Evolutionary conservation across 1,139 yeast genomes (phyloP).

Genomic region (Blastobotrys indianensis): DNA sequence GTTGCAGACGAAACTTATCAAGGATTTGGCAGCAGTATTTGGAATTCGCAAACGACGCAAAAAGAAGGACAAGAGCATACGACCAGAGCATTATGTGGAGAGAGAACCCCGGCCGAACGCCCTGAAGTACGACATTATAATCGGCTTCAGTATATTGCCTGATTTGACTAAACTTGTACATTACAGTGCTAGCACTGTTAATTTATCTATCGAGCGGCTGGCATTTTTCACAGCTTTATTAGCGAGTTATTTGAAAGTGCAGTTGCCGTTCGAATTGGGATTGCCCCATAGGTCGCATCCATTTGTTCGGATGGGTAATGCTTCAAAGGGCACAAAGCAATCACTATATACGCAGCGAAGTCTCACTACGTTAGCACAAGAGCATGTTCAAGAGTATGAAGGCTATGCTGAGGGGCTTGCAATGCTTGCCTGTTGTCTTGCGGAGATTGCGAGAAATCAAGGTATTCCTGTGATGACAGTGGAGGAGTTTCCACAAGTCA

Average conservation of each 20-base stretch:
- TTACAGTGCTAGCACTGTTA: conserved; percentile 27
- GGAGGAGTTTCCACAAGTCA: conserved; percentile 10
- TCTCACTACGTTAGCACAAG: conserved; percentile 18
- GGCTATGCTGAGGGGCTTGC: conserved; percentile 30
- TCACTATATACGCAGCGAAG: conserved; percentile 12
- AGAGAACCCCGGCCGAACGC: too few species aligned
- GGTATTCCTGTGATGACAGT: conserved; percentile 15
- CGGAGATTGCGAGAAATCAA: conserved; percentile 21
- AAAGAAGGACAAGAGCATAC: conserved; percentile 6
- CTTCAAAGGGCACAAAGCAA: conserved; percentile 14
- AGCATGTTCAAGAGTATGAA: conserved; percentile 29
- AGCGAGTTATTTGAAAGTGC: conserved; percentile 31
- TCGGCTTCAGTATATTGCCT: conserved; percentile 29
- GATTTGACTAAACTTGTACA: conserved; percentile 29
- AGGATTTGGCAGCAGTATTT: conserved; percentile 13
- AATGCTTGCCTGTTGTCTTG: conserved; percentile 32
- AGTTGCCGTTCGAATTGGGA: conserved; percentile 30
- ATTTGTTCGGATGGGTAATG: conserved; percentile 22
- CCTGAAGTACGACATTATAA: conserved; percentile 18
- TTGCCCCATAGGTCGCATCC: conserved; percentile 28
- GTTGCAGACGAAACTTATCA: neutral
- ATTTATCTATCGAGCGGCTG: conserved; percentile 32
- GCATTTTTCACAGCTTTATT: conserved; percentile 28
- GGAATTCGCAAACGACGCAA: conserved; percentile 17
- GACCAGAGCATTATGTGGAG: neutral